A percentile compares a stretch with the other conserved stretches of the same genome.
phyloP scores from a whole-genome alignment of 2,329 filamentous ascomycete species.

The Xylariaceae sp. region DNA sequence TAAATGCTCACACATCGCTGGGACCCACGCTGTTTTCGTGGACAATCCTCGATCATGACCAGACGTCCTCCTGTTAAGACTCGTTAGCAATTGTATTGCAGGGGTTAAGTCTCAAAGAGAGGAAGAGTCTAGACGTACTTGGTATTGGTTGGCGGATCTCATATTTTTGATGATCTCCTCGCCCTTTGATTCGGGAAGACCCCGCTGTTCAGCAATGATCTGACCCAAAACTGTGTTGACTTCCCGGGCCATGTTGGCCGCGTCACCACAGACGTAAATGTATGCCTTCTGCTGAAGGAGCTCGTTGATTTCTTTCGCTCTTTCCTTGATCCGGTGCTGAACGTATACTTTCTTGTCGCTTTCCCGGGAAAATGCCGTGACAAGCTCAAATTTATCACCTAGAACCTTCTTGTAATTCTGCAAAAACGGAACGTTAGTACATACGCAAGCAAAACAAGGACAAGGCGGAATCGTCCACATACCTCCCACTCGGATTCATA shows the following conservation, averaged over 20 bases:
- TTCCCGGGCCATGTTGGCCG: conserved; percentile 92
- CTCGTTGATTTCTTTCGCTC: conserved; percentile 77
- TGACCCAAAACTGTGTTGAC: conserved; percentile 82
- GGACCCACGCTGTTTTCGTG: conserved; percentile 18
- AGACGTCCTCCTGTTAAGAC: conserved; percentile 58
- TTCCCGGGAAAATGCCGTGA: conserved; percentile 95
- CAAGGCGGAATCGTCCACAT: conserved; percentile 36
- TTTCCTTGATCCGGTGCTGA: conserved; percentile 83
- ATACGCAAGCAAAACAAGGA: no score
- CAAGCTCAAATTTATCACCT: conserved; percentile 81
- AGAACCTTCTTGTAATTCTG: conserved; percentile 78
- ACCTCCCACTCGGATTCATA: conserved; percentile 92
- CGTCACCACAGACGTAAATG: conserved; percentile 97
- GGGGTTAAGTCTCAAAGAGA: background rate
- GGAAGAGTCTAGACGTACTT: conserved; percentile 50
- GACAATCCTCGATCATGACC: conserved; percentile 46
- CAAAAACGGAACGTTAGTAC: conserved; percentile 24
- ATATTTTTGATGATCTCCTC: conserved; percentile 97
- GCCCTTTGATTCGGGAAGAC: conserved; percentile 76
- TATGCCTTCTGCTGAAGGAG: conserved; percentile 82
- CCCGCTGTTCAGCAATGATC: conserved; percentile 79
- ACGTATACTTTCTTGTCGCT: conserved; percentile 88
- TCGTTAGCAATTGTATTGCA: conserved; percentile 29
- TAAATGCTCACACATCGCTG: conserved; percentile 22
- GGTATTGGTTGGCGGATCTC: conserved; percentile 92